Base-by-base conservation (phyloP, 2,329 filamentous ascomycete genomes). In the Monosporascus sp. region DNA sequence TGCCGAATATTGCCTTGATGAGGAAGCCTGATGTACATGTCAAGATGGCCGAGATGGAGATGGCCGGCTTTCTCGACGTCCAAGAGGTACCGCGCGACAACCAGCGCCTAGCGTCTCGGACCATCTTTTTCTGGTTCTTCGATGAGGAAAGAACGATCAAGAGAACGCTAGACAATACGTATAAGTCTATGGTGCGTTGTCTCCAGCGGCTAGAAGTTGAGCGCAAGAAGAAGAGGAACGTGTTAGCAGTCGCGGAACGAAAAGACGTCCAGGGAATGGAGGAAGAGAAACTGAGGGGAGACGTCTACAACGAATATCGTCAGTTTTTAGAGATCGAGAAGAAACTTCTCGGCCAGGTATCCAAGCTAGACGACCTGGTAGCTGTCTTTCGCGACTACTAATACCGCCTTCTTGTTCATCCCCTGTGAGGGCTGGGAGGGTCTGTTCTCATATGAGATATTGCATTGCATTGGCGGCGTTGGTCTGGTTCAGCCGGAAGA, bases 41-140 rank as follows among this genome's bases (percentile, higher is more conserved):
- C 54, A 88, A 91, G 57, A 86, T 97, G 71, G 86, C 89, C 15
- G 84, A 86, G 57, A 89, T 99, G 80, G 89, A 96, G 61, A 86
- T 90, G 68, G 85, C 85, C 18, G 93, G 94, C 2, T 86, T 94
- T 56, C 84, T 96, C 14, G 90, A 97, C 60, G 83, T 96, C 6
- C 94, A 99, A 69, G 94, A 99, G 73, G 87, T 99, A 1, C 94
- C 94, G 1, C 89, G 89, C 60, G 93, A 97, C 64, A 87, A 87
- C 59, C 87, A 86, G 57, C 86, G 91, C 36, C 82, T 88, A 62
- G 89, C 92, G 1, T 89, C 86, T 57, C 85, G 90, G 50, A 96
- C 91, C 0, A 81, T 96, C 24, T 97, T 92, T 68, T 82, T 97
- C 52, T 97, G 92, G 86, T 96, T 85, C 76, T 96, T 90, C 70